phyloP scores from a whole-genome alignment of 345 rosid species.

The Murraya koenigii region DNA sequence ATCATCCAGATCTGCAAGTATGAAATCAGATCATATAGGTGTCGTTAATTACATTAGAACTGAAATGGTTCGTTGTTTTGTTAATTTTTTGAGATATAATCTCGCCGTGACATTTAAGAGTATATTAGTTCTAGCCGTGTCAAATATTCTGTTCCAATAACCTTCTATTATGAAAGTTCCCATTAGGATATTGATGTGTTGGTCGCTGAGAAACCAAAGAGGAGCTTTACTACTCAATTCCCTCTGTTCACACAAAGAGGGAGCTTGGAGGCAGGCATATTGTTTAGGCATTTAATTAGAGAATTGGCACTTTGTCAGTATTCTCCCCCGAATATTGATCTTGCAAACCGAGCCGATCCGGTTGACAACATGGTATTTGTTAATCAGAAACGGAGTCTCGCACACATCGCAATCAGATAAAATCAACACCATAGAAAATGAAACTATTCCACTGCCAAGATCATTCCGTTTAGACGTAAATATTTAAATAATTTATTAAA shows the following conservation, averaged over 20 bases:
- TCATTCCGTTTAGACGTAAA: neutral
- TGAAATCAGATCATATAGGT: neutral
- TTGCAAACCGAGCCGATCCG: neutral
- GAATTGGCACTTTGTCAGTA: neutral
- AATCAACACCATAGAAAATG: neutral
- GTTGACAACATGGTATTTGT: neutral
- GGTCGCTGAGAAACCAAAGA: conserved; percentile 14
- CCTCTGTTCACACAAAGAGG: neutral
- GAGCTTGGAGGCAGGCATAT: conserved; percentile 1
- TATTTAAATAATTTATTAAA: neutral
- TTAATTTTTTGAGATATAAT: neutral
- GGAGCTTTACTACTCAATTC: neutral
- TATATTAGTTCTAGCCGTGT: neutral
- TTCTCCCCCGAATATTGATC: neutral
- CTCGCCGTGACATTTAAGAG: neutral
- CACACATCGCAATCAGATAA: neutral
- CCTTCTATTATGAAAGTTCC: neutral
- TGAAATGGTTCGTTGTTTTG: neutral
- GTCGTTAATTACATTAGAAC: neutral
- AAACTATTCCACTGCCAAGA: neutral
- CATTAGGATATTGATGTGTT: neutral
- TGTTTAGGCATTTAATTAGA: neutral
- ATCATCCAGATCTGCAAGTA: neutral
- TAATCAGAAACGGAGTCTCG: neutral
- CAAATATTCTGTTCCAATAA: neutral